These are phyloP conservation scores for Nemania sp. DNA, from an alignment of 2,329 filamentous ascomycete species.

Conservation along the genomic window DNA sequence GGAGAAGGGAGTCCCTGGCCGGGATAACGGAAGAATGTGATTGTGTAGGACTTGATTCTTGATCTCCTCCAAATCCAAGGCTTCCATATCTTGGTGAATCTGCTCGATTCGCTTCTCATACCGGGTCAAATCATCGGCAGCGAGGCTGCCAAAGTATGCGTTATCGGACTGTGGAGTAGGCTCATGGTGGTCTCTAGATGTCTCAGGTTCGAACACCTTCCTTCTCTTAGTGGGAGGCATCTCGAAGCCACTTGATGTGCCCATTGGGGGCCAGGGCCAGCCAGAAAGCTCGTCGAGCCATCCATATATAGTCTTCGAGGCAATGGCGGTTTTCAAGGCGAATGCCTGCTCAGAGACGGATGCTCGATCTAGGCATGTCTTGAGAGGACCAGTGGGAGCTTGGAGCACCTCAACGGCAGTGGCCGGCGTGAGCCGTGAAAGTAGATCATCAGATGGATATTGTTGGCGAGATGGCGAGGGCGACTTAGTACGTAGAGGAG, in stretches of 20 bases:
- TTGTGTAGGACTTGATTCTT: slow-evolving; percentile 88
- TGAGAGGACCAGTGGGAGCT: slow-evolving; percentile 64
- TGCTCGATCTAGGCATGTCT: slow-evolving; percentile 71
- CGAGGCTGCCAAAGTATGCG: slow-evolving; percentile 77
- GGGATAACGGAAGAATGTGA: slow-evolving; percentile 74
- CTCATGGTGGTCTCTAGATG: slow-evolving; percentile 41
- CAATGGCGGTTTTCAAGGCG: slow-evolving; percentile 75
- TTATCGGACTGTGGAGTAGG: slow-evolving; percentile 50
- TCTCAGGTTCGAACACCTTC: slow-evolving; percentile 51
- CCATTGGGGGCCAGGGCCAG: slow-evolving; percentile 68
- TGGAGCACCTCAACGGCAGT: slow-evolving; percentile 71
- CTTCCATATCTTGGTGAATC: slow-evolving; percentile 76
- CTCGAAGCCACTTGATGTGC: slow-evolving; percentile 67
- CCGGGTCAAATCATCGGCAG: slow-evolving; percentile 69
- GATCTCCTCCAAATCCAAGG: slow-evolving; percentile 84
- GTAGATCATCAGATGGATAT: slow-evolving; percentile 65
- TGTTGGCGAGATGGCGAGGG: slow-evolving; percentile 62
- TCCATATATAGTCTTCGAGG: slow-evolving; percentile 76
- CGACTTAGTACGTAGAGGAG: slow-evolving; percentile 55
- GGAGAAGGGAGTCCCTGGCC: slow-evolving; percentile 62
- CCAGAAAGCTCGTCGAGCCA: slow-evolving; percentile 79
- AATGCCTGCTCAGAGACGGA: slow-evolving; percentile 76
- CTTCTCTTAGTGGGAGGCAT: slow-evolving; percentile 58
- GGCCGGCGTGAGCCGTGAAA: slow-evolving; percentile 70
- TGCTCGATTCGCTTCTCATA: slow-evolving; percentile 81